A percentile compares a stretch with the other conserved stretches of the same genome.
phyloP scores from a whole-genome alignment of 495 filamentous ascomycete genomes.

The Cercophora scortea region DNA sequence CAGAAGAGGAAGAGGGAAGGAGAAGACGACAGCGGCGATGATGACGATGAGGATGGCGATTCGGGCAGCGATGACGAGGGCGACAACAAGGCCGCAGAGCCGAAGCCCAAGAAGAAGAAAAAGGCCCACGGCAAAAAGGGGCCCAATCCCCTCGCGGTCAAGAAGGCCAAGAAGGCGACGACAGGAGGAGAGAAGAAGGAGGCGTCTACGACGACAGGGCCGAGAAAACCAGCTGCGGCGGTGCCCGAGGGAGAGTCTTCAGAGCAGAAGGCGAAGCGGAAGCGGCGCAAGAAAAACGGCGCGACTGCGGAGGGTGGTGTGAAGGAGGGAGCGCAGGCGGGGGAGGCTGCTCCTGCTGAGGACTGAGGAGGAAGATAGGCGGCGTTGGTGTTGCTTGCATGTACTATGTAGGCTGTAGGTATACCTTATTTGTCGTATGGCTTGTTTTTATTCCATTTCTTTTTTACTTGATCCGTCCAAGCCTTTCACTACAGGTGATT shows the following conservation, averaged over 20 bases:
- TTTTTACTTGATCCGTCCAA: too few species aligned
- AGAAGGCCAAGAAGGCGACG: slow-evolving; percentile 48
- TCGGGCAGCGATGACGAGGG: slow-evolving; percentile 15
- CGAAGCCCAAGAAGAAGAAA: slow-evolving; percentile 48
- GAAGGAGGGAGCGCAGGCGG: slow-evolving; percentile 3
- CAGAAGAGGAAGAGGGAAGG: slow-evolving; percentile 49
- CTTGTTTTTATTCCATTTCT: too few species aligned
- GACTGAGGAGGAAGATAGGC: neutral
- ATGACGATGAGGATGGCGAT: slow-evolving; percentile 12
- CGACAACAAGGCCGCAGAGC: slow-evolving; percentile 16
- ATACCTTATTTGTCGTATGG: too few species aligned
- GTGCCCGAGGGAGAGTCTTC: slow-evolving; percentile 9
- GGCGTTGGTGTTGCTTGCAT: neutral
- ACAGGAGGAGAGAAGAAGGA: slow-evolving; percentile 7
- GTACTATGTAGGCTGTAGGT: neutral
- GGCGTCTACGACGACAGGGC: slow-evolving; percentile 4
- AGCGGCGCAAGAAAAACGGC: slow-evolving; percentile 37
- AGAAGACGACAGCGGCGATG: slow-evolving; percentile 23
- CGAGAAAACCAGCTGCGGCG: neutral
- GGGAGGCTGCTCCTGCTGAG: neutral
- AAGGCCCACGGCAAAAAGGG: slow-evolving; percentile 59
- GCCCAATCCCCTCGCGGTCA: slow-evolving; percentile 84
- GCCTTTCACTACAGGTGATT: too few species aligned
- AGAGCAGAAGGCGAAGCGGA: slow-evolving; percentile 31
- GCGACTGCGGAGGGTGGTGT: slow-evolving; percentile 7